Evolutionary conservation across 2,329 filamentous ascomycete species (phyloP), one percentile per base, ranked within the genome.

Genomic region (Sarocladiaceae sp.): DNA sequence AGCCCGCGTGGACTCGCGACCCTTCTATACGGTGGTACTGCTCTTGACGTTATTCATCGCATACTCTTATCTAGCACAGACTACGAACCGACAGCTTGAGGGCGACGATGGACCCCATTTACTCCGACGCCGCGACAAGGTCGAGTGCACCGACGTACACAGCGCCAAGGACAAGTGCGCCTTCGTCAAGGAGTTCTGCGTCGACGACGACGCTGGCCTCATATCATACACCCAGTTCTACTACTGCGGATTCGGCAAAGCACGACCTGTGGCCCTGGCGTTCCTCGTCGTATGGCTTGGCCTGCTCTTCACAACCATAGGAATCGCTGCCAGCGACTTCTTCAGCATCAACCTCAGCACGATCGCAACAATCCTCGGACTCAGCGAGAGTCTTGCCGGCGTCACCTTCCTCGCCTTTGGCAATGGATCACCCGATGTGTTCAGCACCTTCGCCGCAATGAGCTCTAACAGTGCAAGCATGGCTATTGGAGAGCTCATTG

Each of bases 371-470:
- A 80, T 96, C 43, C 73, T 97, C 21, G 90, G 91, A 16, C 83
- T 98, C 70, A 96, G 90, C 62, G 90, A 98, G 69, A 97, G 88
- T 62, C 76, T 98, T 65, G 89, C 93, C 0, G 93, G 93, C 27
- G 94, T 98, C 21, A 98, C 93, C 1, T 95, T 98, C 57, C 69
- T 98, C 43, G 93, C 93, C 7, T 94, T 98, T 65, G 93, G 93
- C 51, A 98, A 98, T 69, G 93, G 93, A 43, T 97, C 91, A 49
- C 93, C 93, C 2, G 93, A 98, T 64, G 90, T 98, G 35, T 98
- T 98, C 65, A 96, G 90, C 52, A 98, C 93, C 2, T 97, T 98
- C 66, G 93, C 93, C 13, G 94, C 93, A 53, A 97, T 98, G 88
- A 83, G 83, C 57, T 95, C 90, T 19, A 88, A 97, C 58, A 96